Conservation (phyloP, 352 stramenopile genomes). For the Phytophthora nicotianae region DNA sequence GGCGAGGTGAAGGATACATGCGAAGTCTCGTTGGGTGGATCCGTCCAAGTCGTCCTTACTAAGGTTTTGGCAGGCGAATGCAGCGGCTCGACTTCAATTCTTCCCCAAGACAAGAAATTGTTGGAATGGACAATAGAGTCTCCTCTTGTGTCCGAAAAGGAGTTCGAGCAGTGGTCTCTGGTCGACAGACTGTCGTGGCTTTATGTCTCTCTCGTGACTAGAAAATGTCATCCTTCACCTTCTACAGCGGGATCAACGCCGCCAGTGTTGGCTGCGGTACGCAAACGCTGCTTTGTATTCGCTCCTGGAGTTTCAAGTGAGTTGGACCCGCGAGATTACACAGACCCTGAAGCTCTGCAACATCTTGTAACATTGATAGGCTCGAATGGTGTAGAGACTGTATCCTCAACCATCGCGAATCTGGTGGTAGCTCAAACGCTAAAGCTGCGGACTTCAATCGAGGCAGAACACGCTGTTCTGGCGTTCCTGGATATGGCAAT, state of each 20-base stretch:
- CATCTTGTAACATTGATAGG: slow-evolving; percentile 24
- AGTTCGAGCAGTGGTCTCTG: slow-evolving; percentile 29
- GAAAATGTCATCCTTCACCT: slow-evolving; percentile 11
- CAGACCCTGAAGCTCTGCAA: slow-evolving; percentile 12
- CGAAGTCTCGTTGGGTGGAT: slow-evolving; percentile 10
- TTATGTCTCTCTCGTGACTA: slow-evolving; percentile 26
- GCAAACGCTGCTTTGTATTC: slow-evolving; percentile 29
- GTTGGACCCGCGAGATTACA: slow-evolving; percentile 28
- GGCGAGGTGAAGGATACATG: not conserved
- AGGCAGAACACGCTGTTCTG: slow-evolving; percentile 31
- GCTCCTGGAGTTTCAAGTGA: slow-evolving; percentile 5
- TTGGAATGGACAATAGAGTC: slow-evolving; percentile 18
- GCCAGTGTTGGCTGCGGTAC: slow-evolving; percentile 18
- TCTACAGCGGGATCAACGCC: slow-evolving; percentile 1
- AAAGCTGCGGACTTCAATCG: slow-evolving; percentile 32
- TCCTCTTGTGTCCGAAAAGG: slow-evolving; percentile 9
- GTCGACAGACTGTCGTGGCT: slow-evolving; percentile 34
- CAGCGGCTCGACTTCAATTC: slow-evolving; percentile 5
- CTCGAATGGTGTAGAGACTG: slow-evolving; percentile 11
- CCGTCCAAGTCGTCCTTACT: slow-evolving; percentile 14
- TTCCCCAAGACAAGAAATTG: slow-evolving; percentile 30
- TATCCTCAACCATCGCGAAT: slow-evolving; percentile 28
- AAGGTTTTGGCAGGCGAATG: slow-evolving; percentile 19
- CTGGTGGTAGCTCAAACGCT: slow-evolving; percentile 27
- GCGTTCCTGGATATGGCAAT: slow-evolving; percentile 33